Conservation (phyloP, 495 filamentous ascomycete species). For the Entonaema liquescens region DNA sequence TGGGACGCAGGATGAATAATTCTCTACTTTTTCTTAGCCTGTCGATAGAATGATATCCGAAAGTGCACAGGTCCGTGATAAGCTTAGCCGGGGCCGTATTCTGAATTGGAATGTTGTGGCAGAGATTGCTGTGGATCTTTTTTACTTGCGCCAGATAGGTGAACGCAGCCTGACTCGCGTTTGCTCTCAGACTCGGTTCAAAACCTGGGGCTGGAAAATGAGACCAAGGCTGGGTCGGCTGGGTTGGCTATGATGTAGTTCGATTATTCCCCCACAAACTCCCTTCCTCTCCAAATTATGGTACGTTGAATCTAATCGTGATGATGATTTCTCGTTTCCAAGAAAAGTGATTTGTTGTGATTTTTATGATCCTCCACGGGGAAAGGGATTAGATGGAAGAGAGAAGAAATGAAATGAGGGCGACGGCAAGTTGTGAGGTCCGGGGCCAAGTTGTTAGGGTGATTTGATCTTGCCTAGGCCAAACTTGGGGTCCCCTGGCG, state of each 20-base stretch:
- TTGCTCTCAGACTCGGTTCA: slow-evolving; percentile 15
- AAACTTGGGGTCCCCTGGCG: slow-evolving; percentile 37
- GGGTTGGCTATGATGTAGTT: slow-evolving; percentile 29
- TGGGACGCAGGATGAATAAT: slow-evolving; percentile 12
- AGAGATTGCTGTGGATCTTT: slow-evolving; percentile 18
- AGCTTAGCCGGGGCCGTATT: slow-evolving; percentile 4
- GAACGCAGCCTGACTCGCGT: slow-evolving; percentile 30
- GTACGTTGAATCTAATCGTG: slow-evolving; percentile 37
- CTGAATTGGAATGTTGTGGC: slow-evolving; percentile 2
- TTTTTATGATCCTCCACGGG: slow-evolving; percentile 7
- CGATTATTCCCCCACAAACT: slow-evolving; percentile 31
- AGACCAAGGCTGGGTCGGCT: slow-evolving; percentile 16
- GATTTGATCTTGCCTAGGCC: slow-evolving; percentile 37
- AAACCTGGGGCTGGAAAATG: neutral
- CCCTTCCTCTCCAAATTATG: slow-evolving; percentile 38
- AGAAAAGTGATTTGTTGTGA: slow-evolving; percentile 29
- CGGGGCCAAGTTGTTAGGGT: slow-evolving; percentile 37
- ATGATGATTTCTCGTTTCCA: slow-evolving; percentile 23
- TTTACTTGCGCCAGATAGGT: slow-evolving; percentile 11
- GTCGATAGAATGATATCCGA: slow-evolving; percentile 8
- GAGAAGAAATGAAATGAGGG: slow-evolving; percentile 28
- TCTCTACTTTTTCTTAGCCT: slow-evolving; percentile 15
- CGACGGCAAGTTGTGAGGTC: neutral
- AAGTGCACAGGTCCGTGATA: slow-evolving; percentile 8
- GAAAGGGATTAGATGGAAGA: slow-evolving; percentile 33